phyloP scores from a whole-genome alignment of 257 asterid species.

The Nicotiana knightiana region DNA sequence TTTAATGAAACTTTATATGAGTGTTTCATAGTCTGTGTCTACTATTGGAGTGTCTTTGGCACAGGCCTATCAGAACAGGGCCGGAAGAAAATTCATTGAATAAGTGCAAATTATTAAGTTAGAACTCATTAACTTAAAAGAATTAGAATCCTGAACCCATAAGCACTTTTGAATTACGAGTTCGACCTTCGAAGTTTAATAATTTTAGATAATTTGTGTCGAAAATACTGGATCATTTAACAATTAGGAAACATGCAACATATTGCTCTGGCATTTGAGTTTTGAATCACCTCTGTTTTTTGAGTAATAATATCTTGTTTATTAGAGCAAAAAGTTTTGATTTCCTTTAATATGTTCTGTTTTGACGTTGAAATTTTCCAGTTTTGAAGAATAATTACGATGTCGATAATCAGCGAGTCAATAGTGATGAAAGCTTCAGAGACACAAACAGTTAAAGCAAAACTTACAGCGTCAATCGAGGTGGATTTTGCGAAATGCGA shows the following conservation, averaged over 20 bases:
- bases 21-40: background rate
- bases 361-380: constrained; percentile 1
- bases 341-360: background rate
- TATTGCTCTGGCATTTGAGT: no score
- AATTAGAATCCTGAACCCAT: no score
- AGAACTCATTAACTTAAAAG: no score
- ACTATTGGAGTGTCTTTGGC: background rate
- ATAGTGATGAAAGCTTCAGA: constrained; percentile 38
- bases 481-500: constrained; percentile 73
- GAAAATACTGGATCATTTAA: no score
- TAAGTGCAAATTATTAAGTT: no score
- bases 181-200: no score
- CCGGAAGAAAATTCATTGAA: no score
- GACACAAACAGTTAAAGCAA: constrained; percentile 16
- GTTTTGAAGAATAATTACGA: background rate
- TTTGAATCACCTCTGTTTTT: no score
- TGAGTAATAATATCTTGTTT: background rate
- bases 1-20: background rate
- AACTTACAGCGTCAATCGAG: constrained; percentile 23
- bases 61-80: no score
- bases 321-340: background rate
- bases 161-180: no score
- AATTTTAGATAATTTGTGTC: no score
- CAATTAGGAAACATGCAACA: no score
- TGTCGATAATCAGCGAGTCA: constrained; percentile 33